These are phyloP conservation scores for Tripidium arundinaceum DNA, from an alignment of 202 grass and related monocot species.

Conservation along the genomic window DNA sequence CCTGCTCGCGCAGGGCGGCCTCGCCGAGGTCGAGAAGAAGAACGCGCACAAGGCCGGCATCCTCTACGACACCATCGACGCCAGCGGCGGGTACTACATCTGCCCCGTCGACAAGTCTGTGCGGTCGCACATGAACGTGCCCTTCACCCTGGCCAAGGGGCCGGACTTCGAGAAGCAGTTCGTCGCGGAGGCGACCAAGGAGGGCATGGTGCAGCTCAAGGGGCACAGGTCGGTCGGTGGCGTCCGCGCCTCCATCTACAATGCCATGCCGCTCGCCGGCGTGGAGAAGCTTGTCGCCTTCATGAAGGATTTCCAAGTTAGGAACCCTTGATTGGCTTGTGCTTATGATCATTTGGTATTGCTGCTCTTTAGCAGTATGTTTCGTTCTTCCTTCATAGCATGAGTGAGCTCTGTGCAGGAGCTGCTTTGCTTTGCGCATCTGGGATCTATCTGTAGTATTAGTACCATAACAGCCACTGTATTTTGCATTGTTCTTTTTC, in stretches of 20 bases:
- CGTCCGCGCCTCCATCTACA: constrained; percentile 88
- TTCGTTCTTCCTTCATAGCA: constrained; percentile 17
- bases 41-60: constrained; percentile 74
- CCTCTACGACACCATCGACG: constrained; percentile 79
- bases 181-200: constrained; percentile 78
- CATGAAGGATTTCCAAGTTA: constrained; percentile 98
- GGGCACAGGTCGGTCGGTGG: constrained; percentile 90
- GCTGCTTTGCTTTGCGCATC: not conserved
- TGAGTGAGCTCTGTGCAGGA: constrained; percentile 24
- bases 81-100: constrained; percentile 74
- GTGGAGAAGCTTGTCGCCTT: constrained; percentile 90
- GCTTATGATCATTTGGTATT: constrained; percentile 8
- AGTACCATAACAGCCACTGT: not conserved
- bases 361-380: constrained; percentile 4
- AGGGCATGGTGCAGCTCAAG: constrained; percentile 97
- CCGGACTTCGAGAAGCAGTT: constrained; percentile 88
- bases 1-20: constrained; percentile 80
- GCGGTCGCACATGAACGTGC: constrained; percentile 89
- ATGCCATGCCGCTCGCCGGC: constrained; percentile 83
- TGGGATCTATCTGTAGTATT: constrained; percentile 24
- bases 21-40: constrained; percentile 78
- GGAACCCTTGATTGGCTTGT: constrained; percentile 54
- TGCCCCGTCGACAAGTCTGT: constrained; percentile 81
- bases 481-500: constrained; percentile 7
- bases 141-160: constrained; percentile 71